These are phyloP conservation scores for Malus domestica DNA, from an alignment of 306 rosid species.

Conservation along the genomic window DNA sequence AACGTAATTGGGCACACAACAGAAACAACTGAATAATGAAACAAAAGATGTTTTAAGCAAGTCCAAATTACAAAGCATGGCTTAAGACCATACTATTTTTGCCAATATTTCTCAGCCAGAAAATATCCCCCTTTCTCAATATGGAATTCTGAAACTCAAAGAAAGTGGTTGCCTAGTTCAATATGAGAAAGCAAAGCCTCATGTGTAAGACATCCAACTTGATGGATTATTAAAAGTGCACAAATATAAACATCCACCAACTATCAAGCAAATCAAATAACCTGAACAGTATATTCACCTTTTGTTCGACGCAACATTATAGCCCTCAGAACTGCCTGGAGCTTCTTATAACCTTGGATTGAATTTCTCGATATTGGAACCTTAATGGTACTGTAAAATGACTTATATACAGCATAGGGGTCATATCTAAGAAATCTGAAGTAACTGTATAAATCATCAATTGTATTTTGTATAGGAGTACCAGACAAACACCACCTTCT, in stretches of 20 bases:
- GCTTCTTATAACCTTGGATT: constrained; percentile 88
- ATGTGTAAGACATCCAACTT: background rate
- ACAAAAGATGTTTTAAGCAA: background rate
- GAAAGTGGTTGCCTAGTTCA: background rate
- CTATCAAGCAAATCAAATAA: background rate
- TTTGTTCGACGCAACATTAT: constrained; percentile 98
- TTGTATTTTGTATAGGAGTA: constrained; percentile 89
- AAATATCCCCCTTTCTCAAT: background rate
- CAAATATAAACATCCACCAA: background rate
- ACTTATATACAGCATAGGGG: constrained; percentile 82
- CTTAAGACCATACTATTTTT: background rate
- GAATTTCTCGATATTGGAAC: constrained; percentile 85
- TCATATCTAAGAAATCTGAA: constrained; percentile 94
- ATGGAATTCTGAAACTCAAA: background rate
- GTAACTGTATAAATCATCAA: constrained; percentile 93
- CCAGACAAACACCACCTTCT: constrained; percentile 99
- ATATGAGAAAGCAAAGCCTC: background rate
- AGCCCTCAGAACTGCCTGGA: constrained; percentile 96
- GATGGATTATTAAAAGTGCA: background rate
- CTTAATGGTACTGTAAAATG: constrained; percentile 77
- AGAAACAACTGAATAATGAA: background rate
- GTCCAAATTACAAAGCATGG: background rate
- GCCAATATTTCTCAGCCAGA: background rate
- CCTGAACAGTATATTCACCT: constrained; percentile 40
- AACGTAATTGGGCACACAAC: background rate